Evolutionary conservation across 2,329 filamentous ascomycete species (phyloP), one percentile per base, ranked within the genome.

Genomic region (Onygenales sp.): DNA sequence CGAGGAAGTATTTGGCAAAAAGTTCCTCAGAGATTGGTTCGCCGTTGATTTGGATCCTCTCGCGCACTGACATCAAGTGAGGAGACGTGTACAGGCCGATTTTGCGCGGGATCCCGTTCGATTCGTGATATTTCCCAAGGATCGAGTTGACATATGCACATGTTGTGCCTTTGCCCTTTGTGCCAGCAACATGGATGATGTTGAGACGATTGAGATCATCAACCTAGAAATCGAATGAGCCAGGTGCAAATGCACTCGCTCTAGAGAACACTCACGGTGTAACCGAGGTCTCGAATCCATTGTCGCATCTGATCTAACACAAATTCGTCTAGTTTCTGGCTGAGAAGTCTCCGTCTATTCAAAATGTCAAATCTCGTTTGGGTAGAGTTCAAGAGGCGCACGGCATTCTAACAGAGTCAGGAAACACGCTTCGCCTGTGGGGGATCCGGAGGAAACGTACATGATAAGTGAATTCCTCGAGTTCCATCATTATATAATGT

Each of bases 111-210:
- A 21, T 31, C 7, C 53, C 52, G 53, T 61, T 58, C 17, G 59
- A 8, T 52, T 59, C 56, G 14, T 73, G 74, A 61, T 82, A 78
- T 51, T 73, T 73, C 13, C 73, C 67, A 44, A 87, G 74, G 56
- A 86, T 81, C 6, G 81, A 81, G 57, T 82, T 76, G 54, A 82
- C 74, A 58, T 83, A 85, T 48, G 83, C 82, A 61, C 83, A 86
- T 1, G 82, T 84, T 61, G 77, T 82, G 42, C 84, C 84, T 67
- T 87, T 87, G 14, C 84, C 84, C 63, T 87, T 87, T 40, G 84
- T 87, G 10, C 84, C 84, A 14, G 84, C 82, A 31, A 87, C 79
- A 65, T 86, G 83, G 40, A 87, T 63, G 42, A 85, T 74, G 59
- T 84, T 84, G 36, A 86, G 70, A 17, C 74, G 72, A 59, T 79